phyloP scores from a whole-genome alignment of 2,329 filamentous ascomycete genomes.

The Aspergillus sergii region DNA sequence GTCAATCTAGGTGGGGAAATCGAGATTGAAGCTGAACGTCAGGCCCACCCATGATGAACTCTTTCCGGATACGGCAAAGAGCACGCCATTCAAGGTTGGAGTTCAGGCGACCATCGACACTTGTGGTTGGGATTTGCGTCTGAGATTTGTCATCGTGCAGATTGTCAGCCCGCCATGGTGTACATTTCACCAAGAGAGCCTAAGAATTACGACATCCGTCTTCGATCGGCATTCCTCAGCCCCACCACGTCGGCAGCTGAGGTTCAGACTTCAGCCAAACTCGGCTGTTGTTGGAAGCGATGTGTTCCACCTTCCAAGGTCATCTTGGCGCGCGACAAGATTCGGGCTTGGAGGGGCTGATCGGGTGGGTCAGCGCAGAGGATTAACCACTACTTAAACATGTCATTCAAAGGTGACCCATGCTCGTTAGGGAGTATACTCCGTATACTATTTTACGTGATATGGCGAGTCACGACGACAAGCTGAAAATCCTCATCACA shows the following conservation, averaged over 20 bases:
- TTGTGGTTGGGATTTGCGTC: neutral
- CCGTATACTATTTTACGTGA: too few relatives aligned
- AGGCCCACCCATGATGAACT: neutral
- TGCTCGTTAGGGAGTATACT: neutral
- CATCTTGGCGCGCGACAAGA: neutral
- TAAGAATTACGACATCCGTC: neutral
- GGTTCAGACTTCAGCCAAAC: neutral
- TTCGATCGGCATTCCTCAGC: neutral
- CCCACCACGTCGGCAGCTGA: neutral
- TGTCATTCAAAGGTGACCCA: neutral
- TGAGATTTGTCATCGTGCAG: neutral
- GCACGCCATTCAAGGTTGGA: neutral
- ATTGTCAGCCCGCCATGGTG: neutral
- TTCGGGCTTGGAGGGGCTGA: neutral
- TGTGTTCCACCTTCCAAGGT: too few relatives aligned
- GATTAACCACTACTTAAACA: neutral
- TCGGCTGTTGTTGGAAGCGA: neutral
- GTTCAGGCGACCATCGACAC: neutral
- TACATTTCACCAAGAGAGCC: too few relatives aligned
- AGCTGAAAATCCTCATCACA: neutral
- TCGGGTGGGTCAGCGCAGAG: neutral
- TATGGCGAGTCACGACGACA: neutral
- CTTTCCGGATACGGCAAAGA: neutral
- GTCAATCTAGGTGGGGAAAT: neutral
- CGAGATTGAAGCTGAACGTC: neutral